Evolutionary conservation across 2,329 filamentous ascomycete species (phyloP).

Genomic region (Lachnellula hyalina): DNA sequence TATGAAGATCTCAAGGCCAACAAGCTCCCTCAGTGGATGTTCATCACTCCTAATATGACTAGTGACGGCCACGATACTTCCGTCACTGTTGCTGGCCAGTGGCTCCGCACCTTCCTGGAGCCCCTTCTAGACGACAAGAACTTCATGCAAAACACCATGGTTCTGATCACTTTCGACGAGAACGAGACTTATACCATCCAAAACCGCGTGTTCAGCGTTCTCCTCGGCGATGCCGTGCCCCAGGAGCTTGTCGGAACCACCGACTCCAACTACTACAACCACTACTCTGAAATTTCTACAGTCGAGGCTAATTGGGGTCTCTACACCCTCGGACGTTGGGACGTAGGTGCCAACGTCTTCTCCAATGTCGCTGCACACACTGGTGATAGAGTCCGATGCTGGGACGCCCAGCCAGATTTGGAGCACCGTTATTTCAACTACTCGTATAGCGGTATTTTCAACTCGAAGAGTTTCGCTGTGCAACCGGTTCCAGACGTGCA

Average conservation of each 20-base stretch:
- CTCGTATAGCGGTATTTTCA: slow-evolving; percentile 39
- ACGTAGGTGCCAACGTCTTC: slow-evolving; percentile 69
- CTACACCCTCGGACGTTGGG: slow-evolving; percentile 64
- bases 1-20: slow-evolving; percentile 58
- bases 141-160: slow-evolving; percentile 71
- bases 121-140: slow-evolving; percentile 63
- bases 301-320: slow-evolving; percentile 64
- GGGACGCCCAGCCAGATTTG: slow-evolving; percentile 24
- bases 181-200: slow-evolving; percentile 61
- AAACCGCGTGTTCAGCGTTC: slow-evolving; percentile 65
- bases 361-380: slow-evolving; percentile 54
- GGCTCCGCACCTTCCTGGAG: slow-evolving; percentile 62
- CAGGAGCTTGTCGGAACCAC: slow-evolving; percentile 57
- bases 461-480: slow-evolving; percentile 27
- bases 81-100: slow-evolving; percentile 62
- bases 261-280: slow-evolving; percentile 66
- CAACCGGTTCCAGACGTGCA: slow-evolving; percentile 32
- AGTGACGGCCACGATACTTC: slow-evolving; percentile 71
- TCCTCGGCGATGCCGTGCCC: slow-evolving; percentile 71
- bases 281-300: slow-evolving; percentile 65
- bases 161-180: slow-evolving; percentile 77
- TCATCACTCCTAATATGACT: slow-evolving; percentile 71
- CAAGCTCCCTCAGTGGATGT: slow-evolving; percentile 65
- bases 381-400: slow-evolving; percentile 41
- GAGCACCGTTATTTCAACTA: slow-evolving; percentile 39